Evolutionary conservation across 148 eudicot genomes (phyloP).

Genomic region (Rhododendron simsii): DNA sequence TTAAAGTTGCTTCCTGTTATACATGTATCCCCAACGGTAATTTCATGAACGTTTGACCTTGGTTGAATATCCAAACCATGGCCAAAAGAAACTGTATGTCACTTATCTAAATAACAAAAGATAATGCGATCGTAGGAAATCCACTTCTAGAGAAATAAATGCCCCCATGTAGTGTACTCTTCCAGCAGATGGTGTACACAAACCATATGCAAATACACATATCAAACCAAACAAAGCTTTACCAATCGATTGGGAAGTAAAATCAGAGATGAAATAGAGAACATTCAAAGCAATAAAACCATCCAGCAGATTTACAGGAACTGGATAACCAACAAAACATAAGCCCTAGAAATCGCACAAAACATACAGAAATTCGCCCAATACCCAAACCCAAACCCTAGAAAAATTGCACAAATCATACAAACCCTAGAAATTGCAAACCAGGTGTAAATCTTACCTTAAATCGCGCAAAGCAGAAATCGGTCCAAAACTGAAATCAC

Average conservation of each 20-base stretch:
- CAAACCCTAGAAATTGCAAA: no score
- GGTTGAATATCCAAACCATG: not conserved
- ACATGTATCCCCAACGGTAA: not conserved
- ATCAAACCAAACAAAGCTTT: not conserved
- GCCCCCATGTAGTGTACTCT: not conserved
- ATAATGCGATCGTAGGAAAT: not conserved
- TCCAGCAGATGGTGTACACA: not conserved
- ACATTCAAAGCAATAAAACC: not conserved
- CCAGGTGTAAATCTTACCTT: no score
- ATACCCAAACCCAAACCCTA: no score
- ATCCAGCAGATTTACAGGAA: not conserved
- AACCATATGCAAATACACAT: not conserved
- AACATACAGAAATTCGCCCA: no score
- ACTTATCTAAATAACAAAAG: not conserved
- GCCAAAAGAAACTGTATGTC: not conserved
- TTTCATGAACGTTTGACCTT: not conserved
- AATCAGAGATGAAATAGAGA: not conserved
- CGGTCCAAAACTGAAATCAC: no score
- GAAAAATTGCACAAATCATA: no score
- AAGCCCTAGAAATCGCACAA: no score
- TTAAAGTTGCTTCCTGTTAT: not conserved
- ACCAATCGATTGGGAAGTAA: not conserved
- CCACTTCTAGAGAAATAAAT: not conserved
- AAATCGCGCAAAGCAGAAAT: no score
- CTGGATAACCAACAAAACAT: not conserved